These are phyloP conservation scores for Trichoderma erinaceum DNA, from an alignment of 495 filamentous ascomycete genomes.

Conservation along the genomic window DNA sequence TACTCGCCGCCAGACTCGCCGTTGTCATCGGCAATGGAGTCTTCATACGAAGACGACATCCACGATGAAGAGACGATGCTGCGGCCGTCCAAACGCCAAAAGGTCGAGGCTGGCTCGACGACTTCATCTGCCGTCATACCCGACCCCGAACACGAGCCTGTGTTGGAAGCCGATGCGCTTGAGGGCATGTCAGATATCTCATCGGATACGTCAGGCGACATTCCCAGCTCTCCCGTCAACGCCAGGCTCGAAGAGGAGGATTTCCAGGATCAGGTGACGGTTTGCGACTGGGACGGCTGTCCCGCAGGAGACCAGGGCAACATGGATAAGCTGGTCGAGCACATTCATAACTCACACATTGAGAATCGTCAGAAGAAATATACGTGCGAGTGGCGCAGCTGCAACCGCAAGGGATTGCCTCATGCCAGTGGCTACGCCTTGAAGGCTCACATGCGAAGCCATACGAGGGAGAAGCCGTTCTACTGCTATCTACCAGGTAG, in stretches of 20 bases:
- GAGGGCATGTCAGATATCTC: conserved; percentile 59
- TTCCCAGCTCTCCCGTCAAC: conserved; percentile 63
- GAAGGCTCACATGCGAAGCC: conserved; percentile 93
- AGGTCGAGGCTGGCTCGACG: conserved; percentile 37
- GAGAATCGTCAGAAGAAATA: conserved; percentile 67
- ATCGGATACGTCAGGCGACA: conserved; percentile 77
- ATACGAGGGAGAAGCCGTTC: conserved; percentile 97
- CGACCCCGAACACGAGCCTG: conserved; percentile 36
- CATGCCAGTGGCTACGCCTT: conserved; percentile 95
- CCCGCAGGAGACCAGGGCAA: conserved; percentile 71
- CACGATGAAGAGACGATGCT: conserved; percentile 29
- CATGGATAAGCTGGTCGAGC: conserved; percentile 89
- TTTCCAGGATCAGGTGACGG: conserved; percentile 80
- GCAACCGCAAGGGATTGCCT: conserved; percentile 73
- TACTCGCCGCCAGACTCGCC: conserved; percentile 33
- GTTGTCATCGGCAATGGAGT: conserved; percentile 35
- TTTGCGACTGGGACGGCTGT: conserved; percentile 88
- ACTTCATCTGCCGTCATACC: conserved; percentile 39
- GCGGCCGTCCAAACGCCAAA: conserved; percentile 47
- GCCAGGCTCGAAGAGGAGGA: conserved; percentile 69
- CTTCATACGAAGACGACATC: conserved; percentile 43
- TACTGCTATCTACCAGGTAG: conserved; percentile 90
- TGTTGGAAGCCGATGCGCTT: conserved; percentile 33
- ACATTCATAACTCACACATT: conserved; percentile 92
- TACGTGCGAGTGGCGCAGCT: conserved; percentile 91